Base-by-base conservation (phyloP, 257 asterid species). In the Vinca minor region DNA sequence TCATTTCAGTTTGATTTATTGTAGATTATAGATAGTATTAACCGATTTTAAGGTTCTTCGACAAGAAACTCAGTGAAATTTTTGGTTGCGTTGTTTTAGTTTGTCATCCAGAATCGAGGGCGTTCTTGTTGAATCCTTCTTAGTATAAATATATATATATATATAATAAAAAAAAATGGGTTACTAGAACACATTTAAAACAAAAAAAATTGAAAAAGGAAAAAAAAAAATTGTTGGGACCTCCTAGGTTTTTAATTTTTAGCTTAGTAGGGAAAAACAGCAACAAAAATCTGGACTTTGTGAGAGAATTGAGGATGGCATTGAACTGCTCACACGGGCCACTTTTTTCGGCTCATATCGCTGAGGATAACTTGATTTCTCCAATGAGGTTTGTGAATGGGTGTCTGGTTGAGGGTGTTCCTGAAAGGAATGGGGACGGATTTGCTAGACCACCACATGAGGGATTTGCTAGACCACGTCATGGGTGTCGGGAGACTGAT, bases 91-190 rank as follows among this genome's bases (percentile, higher is more conserved):
- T 78, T 68, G 83, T 85, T 81, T 91, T 88, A 70, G 86, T 79
- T 62, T 85, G 95, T 76, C 84, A 81, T 86, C 84, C 84, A 68
- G 83, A 91, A 88, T 80, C 54, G 94, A 88, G 95, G 88, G 94
- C 67, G 79, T 84, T 78, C 83, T 78, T 74, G 84, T 75, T 76
- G 77, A 70, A 79, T 79, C 82, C 55, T 74, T 36, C 67, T 53
- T 39, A 23, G n/a, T n/a, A n/a, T n/a, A n/a, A n/a, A n/a, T n/a
- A n/a, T n/a, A n/a, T n/a, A n/a, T n/a, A 18, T 52, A 23, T 34
- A 18, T 52, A 23, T 49, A 18, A 5, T 34, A 13, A n/a, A n/a
- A n/a, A n/a, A n/a, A n/a, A n/a, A n/a, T 46, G 18, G 48, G 21
- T 63, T 47, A 38, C 23, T 11, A 34, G 11, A 5, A 12, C 3